phyloP scores from a whole-genome alignment of 805 yeast genomes.

The Wickerhamomyces bisporus region DNA sequence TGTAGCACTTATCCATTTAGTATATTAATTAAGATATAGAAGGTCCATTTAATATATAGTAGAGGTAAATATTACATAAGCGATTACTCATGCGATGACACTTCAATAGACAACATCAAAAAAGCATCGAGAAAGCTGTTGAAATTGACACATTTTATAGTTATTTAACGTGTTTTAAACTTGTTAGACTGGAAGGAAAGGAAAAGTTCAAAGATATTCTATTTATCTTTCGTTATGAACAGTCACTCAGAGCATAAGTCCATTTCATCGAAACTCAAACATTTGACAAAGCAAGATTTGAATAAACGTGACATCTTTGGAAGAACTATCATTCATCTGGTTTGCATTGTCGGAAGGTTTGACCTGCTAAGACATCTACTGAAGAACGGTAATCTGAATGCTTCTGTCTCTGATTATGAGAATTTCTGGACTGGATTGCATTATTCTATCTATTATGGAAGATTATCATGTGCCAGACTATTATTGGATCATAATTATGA shows the following conservation, averaged over 20 bases:
- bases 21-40: no score
- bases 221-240: constrained; percentile 2
- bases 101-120: no score
- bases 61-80: no score
- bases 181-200: no score
- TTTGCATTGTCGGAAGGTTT: constrained; percentile 44
- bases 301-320: constrained; percentile 65
- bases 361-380: constrained; percentile 43
- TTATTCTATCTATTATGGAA: constrained; percentile 54
- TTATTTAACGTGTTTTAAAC: no score
- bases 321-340: constrained; percentile 53
- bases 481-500: constrained; percentile 30
- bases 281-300: constrained; percentile 34
- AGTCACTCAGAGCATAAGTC: constrained; percentile 2
- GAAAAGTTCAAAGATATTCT: no score
- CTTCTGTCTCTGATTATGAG: constrained; percentile 55
- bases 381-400: constrained; percentile 40
- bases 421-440: constrained; percentile 83
- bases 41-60: no score
- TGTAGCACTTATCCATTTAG: no score
- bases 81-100: no score
- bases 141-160: no score
- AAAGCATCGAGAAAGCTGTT: no score
- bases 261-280: constrained; percentile 15
- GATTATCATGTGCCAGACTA: constrained; percentile 47